Percentiles rank a stretch among this genome's conserved stretches.
phyloP scores from a whole-genome alignment of 2,329 filamentous ascomycete genomes.

The Epichloe uncinata region DNA sequence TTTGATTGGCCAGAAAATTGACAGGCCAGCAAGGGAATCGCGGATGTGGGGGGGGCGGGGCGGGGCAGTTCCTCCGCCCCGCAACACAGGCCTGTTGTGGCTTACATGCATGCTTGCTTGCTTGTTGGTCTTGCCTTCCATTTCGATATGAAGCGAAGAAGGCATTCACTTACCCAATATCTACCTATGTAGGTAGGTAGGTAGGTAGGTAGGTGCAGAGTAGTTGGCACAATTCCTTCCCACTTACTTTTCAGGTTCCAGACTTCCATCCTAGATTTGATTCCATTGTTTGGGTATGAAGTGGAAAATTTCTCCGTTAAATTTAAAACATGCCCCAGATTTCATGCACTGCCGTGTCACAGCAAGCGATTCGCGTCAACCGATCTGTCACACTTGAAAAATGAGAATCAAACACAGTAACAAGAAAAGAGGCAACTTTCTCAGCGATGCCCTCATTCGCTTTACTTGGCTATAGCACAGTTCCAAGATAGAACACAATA shows the following conservation, averaged over 20 bases:
- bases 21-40: not conserved
- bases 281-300: not conserved
- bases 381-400: not conserved
- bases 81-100: too few species aligned
- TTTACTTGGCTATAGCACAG: too few species aligned
- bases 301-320: not conserved
- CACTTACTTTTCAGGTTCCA: not conserved
- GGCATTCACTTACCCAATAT: too few species aligned
- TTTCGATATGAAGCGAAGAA: not conserved
- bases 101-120: too few species aligned
- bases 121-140: not conserved
- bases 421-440: too few species aligned
- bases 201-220: not conserved
- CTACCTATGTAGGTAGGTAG: not conserved
- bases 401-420: too few species aligned
- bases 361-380: not conserved
- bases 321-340: not conserved
- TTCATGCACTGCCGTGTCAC: not conserved
- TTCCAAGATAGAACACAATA: not conserved
- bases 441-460: not conserved
- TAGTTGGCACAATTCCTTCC: not conserved
- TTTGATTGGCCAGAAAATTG: not conserved
- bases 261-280: not conserved
- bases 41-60: not conserved
- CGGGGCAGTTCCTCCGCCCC: not conserved